Evolutionary conservation across 768 basidiomycete genomes (phyloP).

Genomic region (Mycena crocata): DNA sequence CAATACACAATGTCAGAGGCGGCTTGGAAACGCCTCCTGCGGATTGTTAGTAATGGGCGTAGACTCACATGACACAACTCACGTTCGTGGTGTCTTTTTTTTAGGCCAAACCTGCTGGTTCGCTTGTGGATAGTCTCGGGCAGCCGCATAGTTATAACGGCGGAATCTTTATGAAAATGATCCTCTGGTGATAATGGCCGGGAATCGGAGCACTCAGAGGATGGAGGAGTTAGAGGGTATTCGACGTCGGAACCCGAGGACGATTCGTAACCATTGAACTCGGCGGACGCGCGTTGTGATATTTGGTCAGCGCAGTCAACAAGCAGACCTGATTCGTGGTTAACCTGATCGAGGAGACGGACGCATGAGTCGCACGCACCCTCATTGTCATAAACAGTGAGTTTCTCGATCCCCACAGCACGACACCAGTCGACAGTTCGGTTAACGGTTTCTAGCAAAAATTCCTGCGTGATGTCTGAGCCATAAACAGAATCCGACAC

Average conservation of each 20-base stretch:
- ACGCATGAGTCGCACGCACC: constrained; percentile 57
- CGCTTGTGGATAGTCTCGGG: constrained; percentile 15
- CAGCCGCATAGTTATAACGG: constrained; percentile 39
- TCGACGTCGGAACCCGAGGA: constrained; percentile 66
- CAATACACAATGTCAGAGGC: constrained; percentile 63
- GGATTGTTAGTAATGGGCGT: not conserved
- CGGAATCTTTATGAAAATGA: constrained; percentile 23
- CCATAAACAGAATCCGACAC: constrained; percentile 55
- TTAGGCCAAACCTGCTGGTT: constrained; percentile 27
- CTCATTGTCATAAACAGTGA: constrained; percentile 79
- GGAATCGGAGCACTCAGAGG: constrained; percentile 78
- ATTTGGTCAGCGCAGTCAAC: constrained; percentile 54
- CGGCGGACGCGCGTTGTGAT: constrained; percentile 48
- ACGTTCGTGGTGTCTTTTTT: constrained; percentile 25
- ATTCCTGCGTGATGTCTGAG: constrained; percentile 49
- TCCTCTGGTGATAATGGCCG: constrained; percentile 67
- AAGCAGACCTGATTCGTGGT: constrained; percentile 51
- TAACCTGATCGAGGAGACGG: not conserved
- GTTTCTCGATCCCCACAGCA: constrained; percentile 65
- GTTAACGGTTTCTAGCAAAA: constrained; percentile 65
- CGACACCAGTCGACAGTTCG: constrained; percentile 72
- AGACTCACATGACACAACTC: not conserved
- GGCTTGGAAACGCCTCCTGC: constrained; percentile 20
- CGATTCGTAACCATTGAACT: constrained; percentile 33
- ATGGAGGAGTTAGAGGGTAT: constrained; percentile 83